phyloP scores from a whole-genome alignment of 2,329 filamentous ascomycete species.

The Didymella pinodella region DNA sequence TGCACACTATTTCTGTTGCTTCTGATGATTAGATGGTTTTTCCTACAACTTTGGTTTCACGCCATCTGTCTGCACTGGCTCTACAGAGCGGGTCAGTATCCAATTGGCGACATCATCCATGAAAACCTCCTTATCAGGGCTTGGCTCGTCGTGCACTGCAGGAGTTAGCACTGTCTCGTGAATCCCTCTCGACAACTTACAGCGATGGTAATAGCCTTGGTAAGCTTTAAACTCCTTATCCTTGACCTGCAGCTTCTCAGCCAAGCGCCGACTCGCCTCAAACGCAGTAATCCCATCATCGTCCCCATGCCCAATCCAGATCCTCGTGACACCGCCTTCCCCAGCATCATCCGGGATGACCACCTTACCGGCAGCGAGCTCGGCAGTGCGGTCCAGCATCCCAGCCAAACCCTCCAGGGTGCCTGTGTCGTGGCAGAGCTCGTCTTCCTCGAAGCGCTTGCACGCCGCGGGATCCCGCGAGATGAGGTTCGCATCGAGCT shows the following conservation, averaged over 20 bases:
- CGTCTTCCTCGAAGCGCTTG: constrained; percentile 69
- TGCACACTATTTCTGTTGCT: not conserved
- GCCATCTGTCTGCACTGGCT: constrained; percentile 40
- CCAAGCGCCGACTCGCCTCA: constrained; percentile 69
- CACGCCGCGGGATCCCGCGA: constrained; percentile 72
- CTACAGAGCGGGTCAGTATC: constrained; percentile 46
- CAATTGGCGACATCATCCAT: constrained; percentile 47
- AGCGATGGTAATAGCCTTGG: constrained; percentile 79
- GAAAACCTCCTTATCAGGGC: constrained; percentile 45
- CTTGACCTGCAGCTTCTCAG: constrained; percentile 63
- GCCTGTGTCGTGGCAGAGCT: constrained; percentile 80
- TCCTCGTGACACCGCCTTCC: constrained; percentile 65
- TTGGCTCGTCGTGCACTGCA: constrained; percentile 50
- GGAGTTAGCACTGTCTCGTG: constrained; percentile 24
- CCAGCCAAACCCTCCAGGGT: constrained; percentile 82
- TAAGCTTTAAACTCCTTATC: constrained; percentile 79
- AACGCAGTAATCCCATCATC: constrained; percentile 74
- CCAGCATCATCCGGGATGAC: constrained; percentile 52
- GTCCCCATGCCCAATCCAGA: constrained; percentile 82
- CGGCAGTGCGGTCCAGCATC: constrained; percentile 76
- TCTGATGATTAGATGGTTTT: not conserved
- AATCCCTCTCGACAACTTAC: constrained; percentile 46
- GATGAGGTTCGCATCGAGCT: constrained; percentile 69
- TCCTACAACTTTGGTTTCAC: constrained; percentile 46
- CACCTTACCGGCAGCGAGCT: constrained; percentile 65